Evolutionary conservation across 306 rosid genomes (phyloP).

Genomic region (Fagus crenata): DNA sequence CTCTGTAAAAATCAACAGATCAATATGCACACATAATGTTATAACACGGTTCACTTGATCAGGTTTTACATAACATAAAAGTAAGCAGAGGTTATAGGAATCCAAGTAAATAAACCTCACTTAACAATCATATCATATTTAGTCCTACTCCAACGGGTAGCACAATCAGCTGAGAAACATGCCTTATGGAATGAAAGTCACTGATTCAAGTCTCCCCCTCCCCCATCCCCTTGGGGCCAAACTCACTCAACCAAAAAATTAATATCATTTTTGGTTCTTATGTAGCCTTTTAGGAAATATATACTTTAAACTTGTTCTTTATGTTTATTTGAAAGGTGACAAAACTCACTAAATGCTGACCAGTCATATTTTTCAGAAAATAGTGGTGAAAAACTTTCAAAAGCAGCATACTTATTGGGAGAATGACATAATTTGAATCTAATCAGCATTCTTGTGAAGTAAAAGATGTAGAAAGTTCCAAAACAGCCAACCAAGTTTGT

Average conservation of each 20-base stretch:
- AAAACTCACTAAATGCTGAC: background rate
- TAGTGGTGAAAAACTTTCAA: background rate
- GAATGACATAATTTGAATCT: background rate
- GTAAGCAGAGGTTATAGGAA: background rate
- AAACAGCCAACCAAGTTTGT: background rate
- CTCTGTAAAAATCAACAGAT: constrained; percentile 39
- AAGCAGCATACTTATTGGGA: background rate
- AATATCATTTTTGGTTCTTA: background rate
- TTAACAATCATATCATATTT: too few species aligned
- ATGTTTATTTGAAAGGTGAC: background rate
- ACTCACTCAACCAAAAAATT: too few species aligned
- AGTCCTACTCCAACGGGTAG: too few species aligned
- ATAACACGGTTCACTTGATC: background rate
- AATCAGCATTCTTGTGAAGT: background rate
- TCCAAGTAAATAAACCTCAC: too few species aligned
- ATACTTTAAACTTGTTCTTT: background rate
- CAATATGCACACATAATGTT: background rate
- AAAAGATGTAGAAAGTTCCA: background rate
- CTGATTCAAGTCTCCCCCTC: too few species aligned
- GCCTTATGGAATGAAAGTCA: background rate
- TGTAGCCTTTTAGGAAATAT: background rate
- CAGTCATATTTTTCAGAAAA: background rate
- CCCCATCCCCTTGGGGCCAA: too few species aligned
- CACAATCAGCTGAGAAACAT: too few species aligned
- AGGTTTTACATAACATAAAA: background rate